Percentiles rank a stretch among this genome's conserved stretches.
phyloP scores from a whole-genome alignment of 768 basidiomycete species.

The Rhizopogon vulgaris region DNA sequence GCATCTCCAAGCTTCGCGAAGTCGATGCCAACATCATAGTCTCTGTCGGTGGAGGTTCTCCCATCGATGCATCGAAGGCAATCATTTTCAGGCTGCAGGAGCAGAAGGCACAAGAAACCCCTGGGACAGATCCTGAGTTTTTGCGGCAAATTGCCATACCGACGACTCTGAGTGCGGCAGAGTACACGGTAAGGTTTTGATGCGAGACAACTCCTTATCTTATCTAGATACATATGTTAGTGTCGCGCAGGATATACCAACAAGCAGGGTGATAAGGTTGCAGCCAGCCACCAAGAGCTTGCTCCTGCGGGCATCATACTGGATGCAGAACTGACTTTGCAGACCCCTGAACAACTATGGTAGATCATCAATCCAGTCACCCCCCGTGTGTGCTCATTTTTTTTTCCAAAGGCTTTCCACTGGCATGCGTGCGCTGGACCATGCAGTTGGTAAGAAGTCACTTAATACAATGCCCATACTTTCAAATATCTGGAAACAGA shows the following conservation, averaged over 20 bases:
- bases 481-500: conserved; percentile 17
- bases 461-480: neutral
- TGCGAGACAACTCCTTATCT: neutral
- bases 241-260: conserved; percentile 65
- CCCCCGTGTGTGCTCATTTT: conserved; percentile 1
- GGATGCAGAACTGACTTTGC: conserved; percentile 67
- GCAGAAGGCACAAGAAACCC: conserved; percentile 32
- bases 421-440: conserved; percentile 74
- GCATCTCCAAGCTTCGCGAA: conserved; percentile 48
- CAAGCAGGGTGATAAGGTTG: conserved; percentile 59
- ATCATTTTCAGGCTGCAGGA: conserved; percentile 55
- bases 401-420: conserved; percentile 57
- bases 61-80: conserved; percentile 72
- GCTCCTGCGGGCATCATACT: conserved; percentile 71
- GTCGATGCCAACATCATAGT: conserved; percentile 63
- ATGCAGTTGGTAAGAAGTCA: conserved; percentile 55
- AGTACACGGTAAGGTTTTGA: conserved; percentile 48
- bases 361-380: conserved; percentile 23
- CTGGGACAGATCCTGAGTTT: conserved; percentile 32
- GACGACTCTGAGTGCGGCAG: conserved; percentile 76
- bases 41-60: conserved; percentile 74
- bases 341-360: conserved; percentile 74
- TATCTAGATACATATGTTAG: conserved; percentile 24
- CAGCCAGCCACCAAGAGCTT: conserved; percentile 47
- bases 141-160: conserved; percentile 73